Evolutionary conservation across 2,329 filamentous ascomycete genomes (phyloP).

Genomic region (Elsinoe arachidis): DNA sequence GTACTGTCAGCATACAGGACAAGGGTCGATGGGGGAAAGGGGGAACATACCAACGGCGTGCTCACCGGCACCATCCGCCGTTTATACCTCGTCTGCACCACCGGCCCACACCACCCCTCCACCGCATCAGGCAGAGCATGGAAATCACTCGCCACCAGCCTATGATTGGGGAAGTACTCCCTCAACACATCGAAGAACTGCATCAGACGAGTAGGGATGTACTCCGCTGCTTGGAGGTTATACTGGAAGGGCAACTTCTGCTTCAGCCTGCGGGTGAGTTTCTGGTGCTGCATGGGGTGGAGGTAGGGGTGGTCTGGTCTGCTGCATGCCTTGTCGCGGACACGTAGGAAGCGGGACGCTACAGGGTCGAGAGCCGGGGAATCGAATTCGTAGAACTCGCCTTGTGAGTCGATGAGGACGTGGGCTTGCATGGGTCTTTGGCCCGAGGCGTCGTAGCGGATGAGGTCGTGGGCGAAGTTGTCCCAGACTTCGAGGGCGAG

Average conservation of each 20-base stretch:
- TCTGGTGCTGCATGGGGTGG: constrained; percentile 3
- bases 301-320: constrained; percentile 37
- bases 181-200: constrained; percentile 91
- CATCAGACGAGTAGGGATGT: constrained; percentile 89
- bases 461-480: constrained; percentile 91
- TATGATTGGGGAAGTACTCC: constrained; percentile 80
- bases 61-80: constrained; percentile 79
- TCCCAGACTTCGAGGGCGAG: constrained; percentile 96
- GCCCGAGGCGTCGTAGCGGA: constrained; percentile 79
- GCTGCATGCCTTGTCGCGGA: constrained; percentile 68
- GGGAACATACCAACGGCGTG: constrained; percentile 68
- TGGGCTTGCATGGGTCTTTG: constrained; percentile 78
- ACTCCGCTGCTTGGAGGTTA: constrained; percentile 54
- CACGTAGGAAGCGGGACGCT: constrained; percentile 69
- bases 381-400: constrained; percentile 96
- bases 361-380: constrained; percentile 70
- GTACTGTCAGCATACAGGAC: too few species aligned
- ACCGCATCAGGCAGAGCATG: constrained; percentile 75
- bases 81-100: constrained; percentile 90
- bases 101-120: constrained; percentile 78
- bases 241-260: constrained; percentile 53
- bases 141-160: constrained; percentile 85
- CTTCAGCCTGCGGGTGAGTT: constrained; percentile 52
- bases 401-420: constrained; percentile 73
- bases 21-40: neutral